Conservation (phyloP, 192 early-diverging fungal genomes). For the Gryganskiella cystojenkinii region DNA sequence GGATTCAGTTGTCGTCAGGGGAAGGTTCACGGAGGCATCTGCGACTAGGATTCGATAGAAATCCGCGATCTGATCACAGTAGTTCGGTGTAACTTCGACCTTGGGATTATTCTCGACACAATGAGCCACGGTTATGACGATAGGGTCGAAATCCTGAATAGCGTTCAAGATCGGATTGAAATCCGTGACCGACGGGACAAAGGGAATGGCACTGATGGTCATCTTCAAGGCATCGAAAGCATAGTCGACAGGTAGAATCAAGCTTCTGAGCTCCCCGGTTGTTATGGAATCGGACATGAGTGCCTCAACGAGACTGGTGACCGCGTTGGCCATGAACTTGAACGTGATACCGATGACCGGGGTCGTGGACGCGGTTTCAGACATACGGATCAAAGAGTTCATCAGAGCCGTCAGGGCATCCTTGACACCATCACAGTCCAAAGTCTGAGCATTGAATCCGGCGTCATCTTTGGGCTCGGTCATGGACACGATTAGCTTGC, state of each 20-base stretch:
- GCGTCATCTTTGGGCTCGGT: no score
- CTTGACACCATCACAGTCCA: background rate
- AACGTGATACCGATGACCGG: no score
- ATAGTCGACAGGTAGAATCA: background rate
- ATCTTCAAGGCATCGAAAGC: background rate
- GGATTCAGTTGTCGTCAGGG: background rate
- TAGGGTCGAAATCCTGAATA: background rate
- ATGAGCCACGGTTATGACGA: background rate
- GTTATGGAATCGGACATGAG: no score
- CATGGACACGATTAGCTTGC: background rate
- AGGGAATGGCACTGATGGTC: background rate
- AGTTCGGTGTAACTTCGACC: background rate
- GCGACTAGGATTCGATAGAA: slow-evolving; percentile 7
- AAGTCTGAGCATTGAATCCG: background rate
- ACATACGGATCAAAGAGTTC: no score
- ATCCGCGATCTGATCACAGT: slow-evolving; percentile 4
- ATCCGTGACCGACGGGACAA: background rate
- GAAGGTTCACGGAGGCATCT: background rate
- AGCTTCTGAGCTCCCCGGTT: no score
- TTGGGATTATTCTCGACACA: background rate
- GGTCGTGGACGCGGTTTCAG: no score
- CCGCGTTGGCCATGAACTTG: no score
- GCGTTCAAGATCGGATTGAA: background rate
- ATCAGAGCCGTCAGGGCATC: no score
- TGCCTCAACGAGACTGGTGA: no score